Percentiles rank a stretch among this genome's conserved stretches.
These are phyloP conservation scores for Salix koriyanagi DNA, from an alignment of 345 rosid species.

Conservation along the genomic window DNA sequence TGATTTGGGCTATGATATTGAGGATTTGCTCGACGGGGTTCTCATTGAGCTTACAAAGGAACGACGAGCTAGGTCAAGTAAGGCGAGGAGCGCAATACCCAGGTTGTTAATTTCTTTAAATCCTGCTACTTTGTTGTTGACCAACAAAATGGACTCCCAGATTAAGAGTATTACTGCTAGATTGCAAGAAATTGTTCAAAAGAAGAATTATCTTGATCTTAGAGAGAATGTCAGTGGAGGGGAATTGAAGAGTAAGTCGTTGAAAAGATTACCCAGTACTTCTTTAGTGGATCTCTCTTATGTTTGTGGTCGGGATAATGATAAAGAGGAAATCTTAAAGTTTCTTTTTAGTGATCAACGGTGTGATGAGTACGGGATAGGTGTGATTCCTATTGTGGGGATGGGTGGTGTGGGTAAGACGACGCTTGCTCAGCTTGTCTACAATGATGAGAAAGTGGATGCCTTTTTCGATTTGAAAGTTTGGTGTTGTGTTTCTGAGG, in stretches of 20 bases:
- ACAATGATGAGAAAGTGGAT: neutral
- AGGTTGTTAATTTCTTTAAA: no score
- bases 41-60: neutral
- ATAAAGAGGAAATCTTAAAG: conserved; percentile 1
- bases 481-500: conserved; percentile 32
- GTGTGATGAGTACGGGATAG: neutral
- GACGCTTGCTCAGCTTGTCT: neutral
- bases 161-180: conserved; percentile 4
- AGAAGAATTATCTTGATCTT: neutral
- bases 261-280: conserved; percentile 1
- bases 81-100: neutral
- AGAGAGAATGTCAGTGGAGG: conserved; percentile 4
- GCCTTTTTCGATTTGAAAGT: neutral
- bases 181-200: neutral
- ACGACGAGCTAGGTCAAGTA: neutral
- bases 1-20: conserved; percentile 15
- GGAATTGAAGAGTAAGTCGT: neutral
- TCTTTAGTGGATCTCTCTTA: conserved; percentile 7
- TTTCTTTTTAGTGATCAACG: neutral
- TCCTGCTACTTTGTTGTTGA: no score
- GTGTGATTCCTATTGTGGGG: neutral
- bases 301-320: conserved; percentile 34
- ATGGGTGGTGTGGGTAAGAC: neutral
- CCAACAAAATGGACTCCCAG: neutral
- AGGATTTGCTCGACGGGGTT: conserved; percentile 20